Evolutionary conservation across 2,329 filamentous ascomycete species (phyloP).

Genomic region (Acephala macrosclerotiorum): DNA sequence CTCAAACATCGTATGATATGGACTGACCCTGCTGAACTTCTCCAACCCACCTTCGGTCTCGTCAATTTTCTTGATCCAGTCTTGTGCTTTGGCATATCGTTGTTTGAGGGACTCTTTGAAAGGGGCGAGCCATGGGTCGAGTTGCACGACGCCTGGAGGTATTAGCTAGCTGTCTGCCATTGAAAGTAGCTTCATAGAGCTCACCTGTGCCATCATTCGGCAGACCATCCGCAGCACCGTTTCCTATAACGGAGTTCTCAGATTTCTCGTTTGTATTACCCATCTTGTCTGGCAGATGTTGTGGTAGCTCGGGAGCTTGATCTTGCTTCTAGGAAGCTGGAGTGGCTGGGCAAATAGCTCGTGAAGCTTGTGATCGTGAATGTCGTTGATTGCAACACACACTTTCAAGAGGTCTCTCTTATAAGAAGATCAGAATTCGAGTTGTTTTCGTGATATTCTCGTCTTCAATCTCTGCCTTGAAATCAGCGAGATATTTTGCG

Average conservation of each 20-base stretch:
- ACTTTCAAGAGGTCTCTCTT: conserved; percentile 2
- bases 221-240: conserved; percentile 56
- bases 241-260: conserved; percentile 38
- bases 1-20: conserved; percentile 7
- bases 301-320: conserved; percentile 3
- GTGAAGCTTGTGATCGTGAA: conserved; percentile 8
- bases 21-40: conserved; percentile 81
- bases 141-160: conserved; percentile 75
- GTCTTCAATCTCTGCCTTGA: conserved; percentile 3
- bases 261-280: conserved; percentile 39
- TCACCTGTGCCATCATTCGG: conserved; percentile 77
- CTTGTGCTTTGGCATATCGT: conserved; percentile 79
- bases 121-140: conserved; percentile 90
- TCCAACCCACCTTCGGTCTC: conserved; percentile 87
- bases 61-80: conserved; percentile 87
- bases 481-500: conserved; percentile 36
- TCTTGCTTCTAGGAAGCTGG: background rate
- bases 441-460: conserved; percentile 8
- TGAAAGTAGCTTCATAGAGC: conserved; percentile 31
- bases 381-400: background rate
- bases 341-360: background rate
- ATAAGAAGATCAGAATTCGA: background rate
- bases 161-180: conserved; percentile 30
- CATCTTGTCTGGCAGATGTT: conserved; percentile 35
- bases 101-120: conserved; percentile 80